Conservation (phyloP, 208 protist species). For the Trypanosoma congolense region DNA sequence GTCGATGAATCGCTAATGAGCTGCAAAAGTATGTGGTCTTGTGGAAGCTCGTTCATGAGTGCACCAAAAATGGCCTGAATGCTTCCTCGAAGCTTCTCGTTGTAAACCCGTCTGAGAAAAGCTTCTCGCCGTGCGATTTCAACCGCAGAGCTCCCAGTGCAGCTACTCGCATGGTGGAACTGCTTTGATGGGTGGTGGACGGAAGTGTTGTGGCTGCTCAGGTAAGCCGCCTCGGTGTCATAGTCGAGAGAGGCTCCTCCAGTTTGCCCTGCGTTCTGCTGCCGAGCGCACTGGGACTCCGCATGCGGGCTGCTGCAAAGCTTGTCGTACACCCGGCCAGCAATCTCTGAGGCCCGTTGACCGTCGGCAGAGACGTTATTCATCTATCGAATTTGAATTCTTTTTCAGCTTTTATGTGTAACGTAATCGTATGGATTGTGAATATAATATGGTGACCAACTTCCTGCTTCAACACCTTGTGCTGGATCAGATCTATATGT, state of each 20-base stretch:
- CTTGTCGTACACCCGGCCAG: constrained; percentile 22
- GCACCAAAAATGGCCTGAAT: constrained; percentile 53
- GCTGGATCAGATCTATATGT: too few relatives aligned
- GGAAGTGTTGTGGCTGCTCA: constrained; percentile 11
- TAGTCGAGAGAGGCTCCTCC: constrained; percentile 17
- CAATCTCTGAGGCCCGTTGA: constrained; percentile 21
- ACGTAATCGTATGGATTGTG: too few relatives aligned
- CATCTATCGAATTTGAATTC: constrained; percentile 6
- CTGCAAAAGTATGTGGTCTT: constrained; percentile 75
- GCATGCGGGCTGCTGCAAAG: constrained; percentile 8
- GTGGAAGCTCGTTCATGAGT: constrained; percentile 48
- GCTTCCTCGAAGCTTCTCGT: constrained; percentile 62
- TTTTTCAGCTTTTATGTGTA: constrained; percentile 5
- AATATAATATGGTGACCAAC: too few relatives aligned
- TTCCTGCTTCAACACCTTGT: too few relatives aligned
- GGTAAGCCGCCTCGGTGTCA: constrained; percentile 16
- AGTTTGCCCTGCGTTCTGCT: constrained; percentile 19
- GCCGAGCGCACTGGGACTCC: constrained; percentile 19
- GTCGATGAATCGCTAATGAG: constrained; percentile 63
- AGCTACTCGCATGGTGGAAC: too few relatives aligned
- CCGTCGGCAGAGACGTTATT: constrained; percentile 19
- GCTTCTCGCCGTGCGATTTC: constrained; percentile 27
- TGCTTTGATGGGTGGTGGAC: constrained; percentile 4
- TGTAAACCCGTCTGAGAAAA: constrained; percentile 50
- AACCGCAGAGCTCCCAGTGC: constrained; percentile 16